Base-by-base conservation (phyloP, 2,329 filamentous ascomycete species). In the Lachnellula occidentalis region DNA sequence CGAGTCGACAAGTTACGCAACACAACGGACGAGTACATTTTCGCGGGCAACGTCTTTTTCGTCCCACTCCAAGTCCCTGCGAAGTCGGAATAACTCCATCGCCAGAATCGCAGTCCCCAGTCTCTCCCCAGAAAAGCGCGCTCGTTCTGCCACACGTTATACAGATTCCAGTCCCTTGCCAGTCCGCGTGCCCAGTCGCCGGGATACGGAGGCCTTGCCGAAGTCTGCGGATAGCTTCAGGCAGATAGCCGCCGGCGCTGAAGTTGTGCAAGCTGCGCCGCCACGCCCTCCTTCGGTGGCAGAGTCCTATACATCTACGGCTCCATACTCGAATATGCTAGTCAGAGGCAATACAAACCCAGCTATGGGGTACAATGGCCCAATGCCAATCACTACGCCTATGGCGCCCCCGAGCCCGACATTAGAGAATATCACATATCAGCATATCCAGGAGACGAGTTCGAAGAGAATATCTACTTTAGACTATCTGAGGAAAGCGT, bases 391-490 rank as follows among this genome's bases (percentile, higher is more conserved):
- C 55, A 51, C 15, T 9, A 31, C 52, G 14, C 48, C 59, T 6
- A 48, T 57, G 37, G 59, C 59, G 41, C 66, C 66, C 21, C 55
- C 56, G 9, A 70, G 66, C 58, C 69, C 68, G 22, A 67, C 67
- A 4, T 55, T 69, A 17, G 68, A 70, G 51, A 65, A 62, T 12
- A 69, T 70, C 42, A 69, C 67, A 55, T 69, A 82, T 57, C 77
- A 80, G 61, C 83, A 86, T 63, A 80, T 99, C 58, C 88, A 92
- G 55, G 92, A 97, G 57, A 82, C 90, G 64, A 87, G 90, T 37
- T 86, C 87, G 55, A 99, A 99, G 76, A 82, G 94, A 63, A 96
- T 99, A 75, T 91, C 90, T 2, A 97, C 94, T 0, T 72, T 99
- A 42, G 90, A 95, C 65, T 99, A 99, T 69, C 72, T 99, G 60